phyloP scores from a whole-genome alignment of 2,329 filamentous ascomycete species.

The Dactylellina haptotyla region DNA sequence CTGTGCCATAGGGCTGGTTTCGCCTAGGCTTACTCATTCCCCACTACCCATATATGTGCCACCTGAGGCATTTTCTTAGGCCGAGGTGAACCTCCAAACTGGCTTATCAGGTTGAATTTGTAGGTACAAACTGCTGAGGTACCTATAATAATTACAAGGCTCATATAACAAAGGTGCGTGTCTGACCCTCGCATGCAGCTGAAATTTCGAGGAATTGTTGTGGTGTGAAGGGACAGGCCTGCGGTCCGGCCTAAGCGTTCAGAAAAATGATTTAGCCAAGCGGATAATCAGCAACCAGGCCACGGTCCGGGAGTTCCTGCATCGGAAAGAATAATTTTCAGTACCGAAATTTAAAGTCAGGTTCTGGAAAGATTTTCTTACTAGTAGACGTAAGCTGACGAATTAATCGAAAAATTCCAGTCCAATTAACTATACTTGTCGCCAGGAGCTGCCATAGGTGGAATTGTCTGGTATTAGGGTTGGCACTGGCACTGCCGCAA shows the following conservation, averaged over 20 bases:
- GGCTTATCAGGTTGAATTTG: neutral
- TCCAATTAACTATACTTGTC: slow-evolving; percentile 8
- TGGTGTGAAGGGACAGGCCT: neutral
- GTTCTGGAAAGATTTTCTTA: slow-evolving; percentile 24
- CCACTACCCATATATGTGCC: neutral
- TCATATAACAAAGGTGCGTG: slow-evolving; percentile 12
- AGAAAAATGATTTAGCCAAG: slow-evolving; percentile 44
- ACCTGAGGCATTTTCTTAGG: slow-evolving; percentile 53
- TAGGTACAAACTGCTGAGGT: slow-evolving; percentile 30
- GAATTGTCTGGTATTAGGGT: neutral
- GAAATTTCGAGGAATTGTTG: slow-evolving; percentile 18
- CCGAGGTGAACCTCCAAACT: neutral
- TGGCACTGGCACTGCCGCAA: slow-evolving; percentile 12
- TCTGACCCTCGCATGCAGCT: slow-evolving; percentile 42
- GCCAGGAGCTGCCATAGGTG: neutral
- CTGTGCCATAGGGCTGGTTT: slow-evolving; percentile 44
- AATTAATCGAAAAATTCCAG: neutral
- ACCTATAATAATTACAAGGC: slow-evolving; percentile 32
- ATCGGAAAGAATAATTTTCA: slow-evolving; percentile 31
- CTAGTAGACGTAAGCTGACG: slow-evolving; percentile 39
- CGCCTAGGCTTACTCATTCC: slow-evolving; percentile 12
- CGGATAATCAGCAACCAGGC: slow-evolving; percentile 29
- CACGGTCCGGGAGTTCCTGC: slow-evolving; percentile 39
- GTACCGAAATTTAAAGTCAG: slow-evolving; percentile 25
- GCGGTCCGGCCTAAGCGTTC: slow-evolving; percentile 19